Base-by-base conservation (phyloP, 2,329 filamentous ascomycete genomes). In the Ophiostoma sp. region DNA sequence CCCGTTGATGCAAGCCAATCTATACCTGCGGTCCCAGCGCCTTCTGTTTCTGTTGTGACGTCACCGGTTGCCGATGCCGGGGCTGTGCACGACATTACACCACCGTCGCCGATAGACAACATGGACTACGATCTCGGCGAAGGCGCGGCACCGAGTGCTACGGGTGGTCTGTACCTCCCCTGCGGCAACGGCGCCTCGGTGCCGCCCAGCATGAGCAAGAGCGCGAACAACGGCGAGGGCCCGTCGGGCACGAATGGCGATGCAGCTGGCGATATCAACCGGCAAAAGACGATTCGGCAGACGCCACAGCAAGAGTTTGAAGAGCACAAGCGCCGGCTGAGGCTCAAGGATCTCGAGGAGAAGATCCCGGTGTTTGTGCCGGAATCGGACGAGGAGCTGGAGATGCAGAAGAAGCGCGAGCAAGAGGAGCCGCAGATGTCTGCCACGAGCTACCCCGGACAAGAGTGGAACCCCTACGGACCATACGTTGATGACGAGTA, bases 391-490 rank as follows among this genome's bases (percentile, higher is more conserved):
- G 73, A 73, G 64, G 67, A 72, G 13, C 68, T 73, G 39, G 69
- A 67, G 15, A 69, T 73, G 41, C 77, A 78, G 33, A 79, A 79
- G 36, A 78, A 79, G 68, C 76, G 75, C 67, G 78, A 80, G 57
- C 79, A 81, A 41, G 80, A 83, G n/a, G 77, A 80, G 75, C 83
- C 85, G 15, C 80, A 83, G 71, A 91, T 91, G 89, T 84, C 82
- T 67, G 88, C 88, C 7, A 89, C 87, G 15, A 88, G 85, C 76
- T 91, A 90, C 77, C 89, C 89, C 0, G 89, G 89, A 0, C 87
- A 90, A 79, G 89, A 91, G 77, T 91, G 89, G 88, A 86, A 86
- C 74, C 87, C 87, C 1, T 86, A 85, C 11, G 65, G n/a, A 6
- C 8, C 75, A 23, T 76, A 75, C 10, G 77, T 77, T 39, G 78